Percentiles rank a stretch among this genome's conserved stretches.
Evolutionary conservation across 345 rosid species (phyloP).

Genomic region (Hevea brasiliensis): DNA sequence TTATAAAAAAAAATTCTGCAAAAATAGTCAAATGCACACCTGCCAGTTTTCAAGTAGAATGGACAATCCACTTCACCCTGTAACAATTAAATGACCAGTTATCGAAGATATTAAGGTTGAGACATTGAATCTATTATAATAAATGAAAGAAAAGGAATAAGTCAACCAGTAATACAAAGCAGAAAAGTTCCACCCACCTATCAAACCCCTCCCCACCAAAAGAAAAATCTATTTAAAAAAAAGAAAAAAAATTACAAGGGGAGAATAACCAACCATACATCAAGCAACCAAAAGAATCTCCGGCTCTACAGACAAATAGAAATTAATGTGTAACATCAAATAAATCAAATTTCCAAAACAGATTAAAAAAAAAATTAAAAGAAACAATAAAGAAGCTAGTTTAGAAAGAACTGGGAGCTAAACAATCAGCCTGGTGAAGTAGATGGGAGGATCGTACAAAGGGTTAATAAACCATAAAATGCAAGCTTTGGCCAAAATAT

Average conservation of each 20-base stretch:
- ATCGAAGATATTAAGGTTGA: neutral
- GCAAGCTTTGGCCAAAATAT: too few relatives aligned
- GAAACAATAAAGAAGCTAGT: too few relatives aligned
- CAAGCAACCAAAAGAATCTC: too few relatives aligned
- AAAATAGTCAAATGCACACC: constrained; percentile 43
- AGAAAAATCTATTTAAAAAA: neutral
- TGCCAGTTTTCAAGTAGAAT: constrained; percentile 91
- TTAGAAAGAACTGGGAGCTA: too few relatives aligned
- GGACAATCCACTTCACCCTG: constrained; percentile 96
- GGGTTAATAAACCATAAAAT: too few relatives aligned
- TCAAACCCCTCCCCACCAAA: neutral
- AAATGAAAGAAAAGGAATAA: neutral
- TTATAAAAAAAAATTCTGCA: neutral
- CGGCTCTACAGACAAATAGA: too few relatives aligned
- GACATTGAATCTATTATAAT: neutral
- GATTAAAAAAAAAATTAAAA: too few relatives aligned
- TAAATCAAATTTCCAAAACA: too few relatives aligned
- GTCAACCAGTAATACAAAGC: neutral
- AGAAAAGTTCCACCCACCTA: neutral
- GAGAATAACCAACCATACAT: too few relatives aligned
- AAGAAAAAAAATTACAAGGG: neutral
- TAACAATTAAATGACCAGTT: constrained; percentile 17
- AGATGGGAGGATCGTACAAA: too few relatives aligned
- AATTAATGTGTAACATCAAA: too few relatives aligned
- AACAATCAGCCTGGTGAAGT: too few relatives aligned